Percentiles rank a stretch among this genome's conserved stretches.
phyloP scores from a whole-genome alignment of 129 eudicot genomes.

The Ambrosia artemisiifolia region DNA sequence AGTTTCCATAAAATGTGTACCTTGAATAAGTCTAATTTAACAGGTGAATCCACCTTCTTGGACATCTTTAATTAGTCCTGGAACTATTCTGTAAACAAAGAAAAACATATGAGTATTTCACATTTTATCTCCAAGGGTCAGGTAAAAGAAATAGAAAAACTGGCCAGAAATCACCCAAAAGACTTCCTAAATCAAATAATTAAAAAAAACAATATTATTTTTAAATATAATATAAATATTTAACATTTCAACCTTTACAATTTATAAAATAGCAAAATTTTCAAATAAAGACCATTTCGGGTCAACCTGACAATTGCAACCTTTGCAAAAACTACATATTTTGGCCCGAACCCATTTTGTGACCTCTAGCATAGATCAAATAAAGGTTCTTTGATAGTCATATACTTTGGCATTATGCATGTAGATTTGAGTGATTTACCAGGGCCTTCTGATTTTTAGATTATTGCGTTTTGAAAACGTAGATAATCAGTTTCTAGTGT shows the following conservation, averaged over 20 bases:
- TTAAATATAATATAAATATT: too few relatives aligned
- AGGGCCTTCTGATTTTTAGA: not conserved
- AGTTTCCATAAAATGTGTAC: slow-evolving; percentile 26
- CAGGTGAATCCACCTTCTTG: slow-evolving; percentile 42
- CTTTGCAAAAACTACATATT: not conserved
- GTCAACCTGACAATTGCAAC: not conserved
- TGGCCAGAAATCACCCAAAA: not conserved
- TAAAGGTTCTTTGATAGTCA: not conserved
- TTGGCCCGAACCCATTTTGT: not conserved
- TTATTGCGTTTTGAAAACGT: too few relatives aligned
- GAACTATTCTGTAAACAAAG: slow-evolving; percentile 34
- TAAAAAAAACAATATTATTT: too few relatives aligned
- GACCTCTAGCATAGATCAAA: not conserved
- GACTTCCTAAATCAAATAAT: not conserved
- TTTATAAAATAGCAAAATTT: not conserved
- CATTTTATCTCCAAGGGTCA: not conserved
- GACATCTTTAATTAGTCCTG: slow-evolving; percentile 22
- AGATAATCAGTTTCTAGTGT: too few relatives aligned
- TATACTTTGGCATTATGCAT: not conserved
- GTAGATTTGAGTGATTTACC: not conserved
- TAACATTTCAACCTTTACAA: not conserved
- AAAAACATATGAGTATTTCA: not conserved
- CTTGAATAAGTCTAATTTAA: slow-evolving; percentile 19
- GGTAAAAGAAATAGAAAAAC: not conserved
- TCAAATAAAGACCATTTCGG: not conserved